Conservation (phyloP, 768 basidiomycete genomes). For the Hericium rajendrae region DNA sequence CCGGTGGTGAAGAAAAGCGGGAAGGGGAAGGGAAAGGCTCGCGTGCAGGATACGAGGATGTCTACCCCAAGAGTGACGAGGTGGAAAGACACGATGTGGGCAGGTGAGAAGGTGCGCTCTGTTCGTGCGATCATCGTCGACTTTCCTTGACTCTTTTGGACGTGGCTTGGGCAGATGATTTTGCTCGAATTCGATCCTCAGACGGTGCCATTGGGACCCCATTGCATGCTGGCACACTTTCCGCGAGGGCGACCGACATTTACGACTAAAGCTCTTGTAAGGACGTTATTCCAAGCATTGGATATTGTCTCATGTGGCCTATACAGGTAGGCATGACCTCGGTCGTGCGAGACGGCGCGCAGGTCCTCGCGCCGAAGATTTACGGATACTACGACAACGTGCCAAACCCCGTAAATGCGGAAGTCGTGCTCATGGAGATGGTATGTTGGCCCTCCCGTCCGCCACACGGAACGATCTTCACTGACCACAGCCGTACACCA, state of each 20-base stretch:
- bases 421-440: slow-evolving; percentile 24
- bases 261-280: slow-evolving; percentile 22
- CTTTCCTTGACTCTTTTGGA: neutral
- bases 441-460: slow-evolving; percentile 8
- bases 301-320: neutral
- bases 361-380: slow-evolving; percentile 20
- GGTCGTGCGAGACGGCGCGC: slow-evolving; percentile 13
- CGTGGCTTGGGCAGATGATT: slow-evolving; percentile 18
- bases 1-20: slow-evolving; percentile 4
- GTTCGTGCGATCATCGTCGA: neutral
- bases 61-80: slow-evolving; percentile 15
- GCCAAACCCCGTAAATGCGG: slow-evolving; percentile 21
- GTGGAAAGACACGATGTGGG: slow-evolving; percentile 20
- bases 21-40: slow-evolving; percentile 7
- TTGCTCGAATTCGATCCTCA: slow-evolving; percentile 19
- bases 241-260: slow-evolving; percentile 20
- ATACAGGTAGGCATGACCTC: slow-evolving; percentile 23
- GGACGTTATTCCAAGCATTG: neutral
- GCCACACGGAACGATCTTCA: neutral
- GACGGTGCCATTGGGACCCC: slow-evolving; percentile 21
- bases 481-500: slow-evolving; percentile 1
- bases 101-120: slow-evolving; percentile 20
- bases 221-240: slow-evolving; percentile 22
- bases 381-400: slow-evolving; percentile 21
- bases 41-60: slow-evolving; percentile 4